These are phyloP conservation scores for Coniella lustricola DNA, from an alignment of 2,329 filamentous ascomycete genomes.

Conservation along the genomic window DNA sequence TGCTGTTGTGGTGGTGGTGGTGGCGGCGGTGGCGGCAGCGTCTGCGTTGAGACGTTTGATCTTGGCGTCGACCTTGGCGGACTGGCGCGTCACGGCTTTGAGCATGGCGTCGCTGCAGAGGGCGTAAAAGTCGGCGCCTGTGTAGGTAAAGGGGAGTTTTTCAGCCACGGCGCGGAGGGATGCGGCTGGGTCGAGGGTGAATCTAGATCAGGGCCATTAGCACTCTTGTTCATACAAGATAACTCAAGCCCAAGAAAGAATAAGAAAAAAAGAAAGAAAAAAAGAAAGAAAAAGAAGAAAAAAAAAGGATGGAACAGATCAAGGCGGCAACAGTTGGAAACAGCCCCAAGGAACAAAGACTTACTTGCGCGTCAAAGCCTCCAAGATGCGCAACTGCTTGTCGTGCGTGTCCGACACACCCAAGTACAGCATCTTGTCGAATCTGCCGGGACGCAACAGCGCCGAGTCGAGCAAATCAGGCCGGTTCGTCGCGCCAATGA, in stretches of 20 bases:
- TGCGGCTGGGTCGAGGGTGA: constrained; percentile 72
- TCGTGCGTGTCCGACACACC: constrained; percentile 95
- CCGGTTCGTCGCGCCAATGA: constrained; percentile 92
- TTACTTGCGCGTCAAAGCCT: constrained; percentile 89
- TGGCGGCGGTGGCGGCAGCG: constrained; percentile 19
- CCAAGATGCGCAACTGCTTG: constrained; percentile 89
- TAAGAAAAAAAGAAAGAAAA: background rate
- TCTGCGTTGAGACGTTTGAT: constrained; percentile 61
- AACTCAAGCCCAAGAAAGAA: too few relatives aligned
- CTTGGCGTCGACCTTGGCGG: constrained; percentile 74
- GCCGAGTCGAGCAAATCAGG: constrained; percentile 91
- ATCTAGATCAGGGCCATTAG: constrained; percentile 44
- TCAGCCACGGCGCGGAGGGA: constrained; percentile 70
- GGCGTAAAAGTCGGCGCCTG: constrained; percentile 93
- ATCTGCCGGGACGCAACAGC: constrained; percentile 78
- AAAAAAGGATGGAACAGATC: too few relatives aligned
- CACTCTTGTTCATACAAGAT: background rate
- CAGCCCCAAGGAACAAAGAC: too few relatives aligned
- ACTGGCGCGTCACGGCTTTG: constrained; percentile 91
- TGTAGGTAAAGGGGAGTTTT: constrained; percentile 87
- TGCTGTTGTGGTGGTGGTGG: constrained; percentile 9
- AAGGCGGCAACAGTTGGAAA: too few relatives aligned
- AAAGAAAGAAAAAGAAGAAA: background rate
- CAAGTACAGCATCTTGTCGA: constrained; percentile 98
- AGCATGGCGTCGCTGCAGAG: constrained; percentile 98